Conservation (phyloP, 2,329 filamentous ascomycete species). For the Hypoxylon sp. region DNA sequence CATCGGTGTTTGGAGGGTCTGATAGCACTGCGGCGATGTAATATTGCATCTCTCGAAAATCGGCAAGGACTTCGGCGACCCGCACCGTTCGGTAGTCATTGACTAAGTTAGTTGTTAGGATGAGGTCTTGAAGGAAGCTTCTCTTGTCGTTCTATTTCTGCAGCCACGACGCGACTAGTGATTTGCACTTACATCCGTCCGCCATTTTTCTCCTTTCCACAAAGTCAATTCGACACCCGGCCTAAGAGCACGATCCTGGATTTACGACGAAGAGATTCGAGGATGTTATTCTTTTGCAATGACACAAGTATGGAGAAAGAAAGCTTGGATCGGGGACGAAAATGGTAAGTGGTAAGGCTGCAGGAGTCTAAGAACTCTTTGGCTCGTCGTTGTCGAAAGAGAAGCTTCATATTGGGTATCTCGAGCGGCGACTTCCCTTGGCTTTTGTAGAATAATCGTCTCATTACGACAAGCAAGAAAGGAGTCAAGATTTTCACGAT, state of each 20-base stretch:
- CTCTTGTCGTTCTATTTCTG: constrained; percentile 18
- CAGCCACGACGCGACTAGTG: constrained; percentile 6
- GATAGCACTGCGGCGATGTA: constrained; percentile 66
- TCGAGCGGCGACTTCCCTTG: constrained; percentile 38
- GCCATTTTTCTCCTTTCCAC: constrained; percentile 40
- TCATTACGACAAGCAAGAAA: constrained; percentile 30
- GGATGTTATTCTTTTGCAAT: constrained; percentile 16
- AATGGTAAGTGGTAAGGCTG: constrained; percentile 37
- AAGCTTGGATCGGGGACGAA: constrained; percentile 19
- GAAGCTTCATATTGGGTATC: constrained; percentile 37
- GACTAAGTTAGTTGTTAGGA: constrained; percentile 53
- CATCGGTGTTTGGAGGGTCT: constrained; percentile 63
- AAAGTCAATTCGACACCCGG: constrained; percentile 14
- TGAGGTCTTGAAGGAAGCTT: constrained; percentile 12
- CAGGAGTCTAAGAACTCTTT: constrained; percentile 36
- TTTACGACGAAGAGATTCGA: constrained; percentile 10
- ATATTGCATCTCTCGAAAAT: constrained; percentile 69
- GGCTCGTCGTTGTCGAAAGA: constrained; percentile 32
- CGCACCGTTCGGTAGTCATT: constrained; percentile 67
- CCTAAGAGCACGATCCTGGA: constrained; percentile 9
- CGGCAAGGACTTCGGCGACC: constrained; percentile 68
- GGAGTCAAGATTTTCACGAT: constrained; percentile 36
- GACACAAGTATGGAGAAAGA: constrained; percentile 20
- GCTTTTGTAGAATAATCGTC: constrained; percentile 44
- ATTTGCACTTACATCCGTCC: constrained; percentile 46